Evolutionary conservation across 306 rosid species (phyloP).

Genomic region (Prunus mira): DNA sequence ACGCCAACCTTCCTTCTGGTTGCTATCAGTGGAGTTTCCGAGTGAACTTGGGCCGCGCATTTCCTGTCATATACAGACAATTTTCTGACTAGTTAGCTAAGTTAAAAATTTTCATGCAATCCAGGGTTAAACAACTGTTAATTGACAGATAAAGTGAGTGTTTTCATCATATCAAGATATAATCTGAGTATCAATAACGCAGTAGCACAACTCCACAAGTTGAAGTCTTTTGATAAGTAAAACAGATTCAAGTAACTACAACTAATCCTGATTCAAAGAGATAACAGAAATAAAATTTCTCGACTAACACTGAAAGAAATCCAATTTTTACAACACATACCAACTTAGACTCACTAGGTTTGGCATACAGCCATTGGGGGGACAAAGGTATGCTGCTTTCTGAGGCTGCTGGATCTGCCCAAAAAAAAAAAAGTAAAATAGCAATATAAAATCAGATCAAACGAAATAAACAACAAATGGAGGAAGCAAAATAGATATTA

Average conservation of each 20-base stretch:
- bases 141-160: neutral
- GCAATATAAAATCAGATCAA: constrained; percentile 3
- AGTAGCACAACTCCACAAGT: neutral
- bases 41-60: constrained; percentile 40
- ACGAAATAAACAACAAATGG: neutral
- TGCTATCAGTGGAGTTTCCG: constrained; percentile 37
- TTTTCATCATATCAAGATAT: neutral
- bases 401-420: constrained; percentile 37
- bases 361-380: constrained; percentile 69
- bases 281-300: neutral
- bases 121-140: neutral
- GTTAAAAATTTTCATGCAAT: neutral
- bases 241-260: neutral
- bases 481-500: neutral
- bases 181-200: neutral
- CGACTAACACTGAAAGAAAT: neutral
- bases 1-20: constrained; percentile 56
- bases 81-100: neutral
- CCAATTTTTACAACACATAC: constrained; percentile 28
- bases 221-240: neutral
- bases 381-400: constrained; percentile 62
- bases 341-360: constrained; percentile 52
- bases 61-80: constrained; percentile 33
- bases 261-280: neutral
- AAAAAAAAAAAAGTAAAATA: constrained; percentile 13